Percentiles rank a stretch among this genome's conserved stretches.
Conservation (phyloP, 495 filamentous ascomycete genomes). For the Neurospora africana region DNA sequence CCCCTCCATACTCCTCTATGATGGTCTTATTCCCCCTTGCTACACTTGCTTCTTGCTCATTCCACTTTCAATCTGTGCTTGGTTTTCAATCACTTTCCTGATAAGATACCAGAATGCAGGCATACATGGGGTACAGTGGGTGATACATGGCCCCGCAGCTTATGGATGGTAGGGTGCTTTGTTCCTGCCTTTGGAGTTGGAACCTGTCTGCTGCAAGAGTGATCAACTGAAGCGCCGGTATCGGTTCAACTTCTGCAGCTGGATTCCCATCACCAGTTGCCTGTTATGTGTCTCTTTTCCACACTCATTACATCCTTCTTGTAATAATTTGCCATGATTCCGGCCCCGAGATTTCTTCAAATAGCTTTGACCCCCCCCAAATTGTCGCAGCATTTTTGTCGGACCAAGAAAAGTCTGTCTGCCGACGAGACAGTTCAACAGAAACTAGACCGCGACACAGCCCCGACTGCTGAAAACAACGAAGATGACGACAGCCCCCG, state of each 20-base stretch:
- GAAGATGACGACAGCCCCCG: not conserved
- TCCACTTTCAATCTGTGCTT: too few relatives aligned
- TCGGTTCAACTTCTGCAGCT: not conserved
- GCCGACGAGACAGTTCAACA: not conserved
- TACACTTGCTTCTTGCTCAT: too few relatives aligned
- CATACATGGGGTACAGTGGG: not conserved
- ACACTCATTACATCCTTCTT: rapidly evolving
- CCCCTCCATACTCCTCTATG: not conserved
- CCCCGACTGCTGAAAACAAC: not conserved
- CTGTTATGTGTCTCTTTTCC: not conserved
- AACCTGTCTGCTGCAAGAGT: not conserved
- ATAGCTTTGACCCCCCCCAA: not conserved
- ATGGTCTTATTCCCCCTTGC: too few relatives aligned
- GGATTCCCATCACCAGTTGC: not conserved
- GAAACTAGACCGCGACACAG: not conserved
- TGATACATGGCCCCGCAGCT: not conserved
- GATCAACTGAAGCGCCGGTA: not conserved
- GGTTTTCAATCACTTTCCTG: too few relatives aligned
- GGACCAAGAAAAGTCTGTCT: too few relatives aligned
- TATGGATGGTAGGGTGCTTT: not conserved
- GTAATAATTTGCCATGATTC: not conserved
- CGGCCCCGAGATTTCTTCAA: not conserved
- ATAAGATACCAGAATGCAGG: not conserved
- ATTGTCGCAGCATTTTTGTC: not conserved
- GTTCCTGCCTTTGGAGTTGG: not conserved